phyloP scores from a whole-genome alignment of 2,329 filamentous ascomycete genomes.

The Nothophoma quercina region DNA sequence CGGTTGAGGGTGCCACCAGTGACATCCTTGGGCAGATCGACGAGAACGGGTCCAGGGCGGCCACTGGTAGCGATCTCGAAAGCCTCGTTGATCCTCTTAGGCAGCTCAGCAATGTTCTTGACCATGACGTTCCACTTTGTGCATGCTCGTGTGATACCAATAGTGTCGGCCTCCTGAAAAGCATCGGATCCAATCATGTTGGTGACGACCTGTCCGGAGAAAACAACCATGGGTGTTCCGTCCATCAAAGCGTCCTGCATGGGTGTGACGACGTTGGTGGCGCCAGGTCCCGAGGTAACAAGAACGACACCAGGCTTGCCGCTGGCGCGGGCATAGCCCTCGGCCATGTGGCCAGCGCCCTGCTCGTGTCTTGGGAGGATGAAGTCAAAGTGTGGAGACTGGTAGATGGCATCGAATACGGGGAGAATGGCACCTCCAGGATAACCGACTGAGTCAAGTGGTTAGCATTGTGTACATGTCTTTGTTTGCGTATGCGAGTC shows the following conservation, averaged over 20 bases:
- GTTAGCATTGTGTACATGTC: slow-evolving; percentile 19
- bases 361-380: slow-evolving; percentile 96
- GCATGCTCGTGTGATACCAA: slow-evolving; percentile 92
- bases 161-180: slow-evolving; percentile 94
- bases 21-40: slow-evolving; percentile 96
- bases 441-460: slow-evolving; percentile 65
- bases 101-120: slow-evolving; percentile 91
- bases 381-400: slow-evolving; percentile 96
- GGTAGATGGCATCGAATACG: slow-evolving; percentile 98
- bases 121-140: slow-evolving; percentile 99
- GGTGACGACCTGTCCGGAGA: slow-evolving; percentile 91
- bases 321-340: slow-evolving; percentile 92
- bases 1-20: slow-evolving; percentile 83
- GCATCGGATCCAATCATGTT: slow-evolving; percentile 91
- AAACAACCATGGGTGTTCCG: slow-evolving; percentile 94
- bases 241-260: slow-evolving; percentile 97
- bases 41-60: slow-evolving; percentile 90
- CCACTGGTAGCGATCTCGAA: slow-evolving; percentile 98
- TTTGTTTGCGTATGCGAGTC: background rate
- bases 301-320: slow-evolving; percentile 95
- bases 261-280: slow-evolving; percentile 94
- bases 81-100: slow-evolving; percentile 93
- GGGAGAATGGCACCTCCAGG: slow-evolving; percentile 95
- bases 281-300: slow-evolving; percentile 94
- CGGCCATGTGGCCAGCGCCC: slow-evolving; percentile 97